Percentiles rank a stretch among this genome's conserved stretches.
phyloP scores from a whole-genome alignment of 352 stramenopile species.

The Phytophthora boehmeriae region DNA sequence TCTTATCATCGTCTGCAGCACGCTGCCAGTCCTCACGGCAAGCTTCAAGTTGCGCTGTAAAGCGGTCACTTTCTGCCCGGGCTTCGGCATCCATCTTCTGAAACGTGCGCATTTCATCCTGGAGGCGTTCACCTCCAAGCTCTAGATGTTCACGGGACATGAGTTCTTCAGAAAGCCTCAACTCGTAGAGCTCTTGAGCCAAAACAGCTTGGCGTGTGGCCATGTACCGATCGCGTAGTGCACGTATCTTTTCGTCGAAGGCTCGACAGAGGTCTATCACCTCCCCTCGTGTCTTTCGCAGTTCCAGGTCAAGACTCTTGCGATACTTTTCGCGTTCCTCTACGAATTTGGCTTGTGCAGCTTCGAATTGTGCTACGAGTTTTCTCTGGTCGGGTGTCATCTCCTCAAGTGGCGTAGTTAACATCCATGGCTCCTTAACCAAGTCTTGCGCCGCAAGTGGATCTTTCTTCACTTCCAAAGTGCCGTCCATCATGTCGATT shows the following conservation, averaged over 20 bases:
- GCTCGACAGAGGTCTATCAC: conserved; percentile 79
- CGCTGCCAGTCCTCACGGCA: conserved; percentile 73
- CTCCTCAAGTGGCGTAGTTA: conserved; percentile 73
- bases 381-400: conserved; percentile 86
- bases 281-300: conserved; percentile 85
- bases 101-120: conserved; percentile 27
- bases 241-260: conserved; percentile 88
- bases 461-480: conserved; percentile 91
- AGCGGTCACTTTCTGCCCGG: conserved; percentile 55
- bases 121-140: conserved; percentile 34
- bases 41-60: conserved; percentile 51
- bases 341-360: conserved; percentile 65
- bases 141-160: conserved; percentile 60
- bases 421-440: conserved; percentile 90
- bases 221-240: conserved; percentile 64
- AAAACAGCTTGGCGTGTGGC: conserved; percentile 51
- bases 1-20: conserved; percentile 73
- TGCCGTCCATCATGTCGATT: conserved; percentile 95
- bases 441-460: conserved; percentile 58
- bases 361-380: conserved; percentile 70
- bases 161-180: conserved; percentile 61
- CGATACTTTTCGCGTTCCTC: conserved; percentile 92
- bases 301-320: conserved; percentile 89
- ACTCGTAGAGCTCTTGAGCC: conserved; percentile 75
- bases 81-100: conserved; percentile 22